A percentile compares a stretch with the other conserved stretches of the same genome.
phyloP scores from a whole-genome alignment of 768 basidiomycete genomes.

The Hysterangium stoloniferum region DNA sequence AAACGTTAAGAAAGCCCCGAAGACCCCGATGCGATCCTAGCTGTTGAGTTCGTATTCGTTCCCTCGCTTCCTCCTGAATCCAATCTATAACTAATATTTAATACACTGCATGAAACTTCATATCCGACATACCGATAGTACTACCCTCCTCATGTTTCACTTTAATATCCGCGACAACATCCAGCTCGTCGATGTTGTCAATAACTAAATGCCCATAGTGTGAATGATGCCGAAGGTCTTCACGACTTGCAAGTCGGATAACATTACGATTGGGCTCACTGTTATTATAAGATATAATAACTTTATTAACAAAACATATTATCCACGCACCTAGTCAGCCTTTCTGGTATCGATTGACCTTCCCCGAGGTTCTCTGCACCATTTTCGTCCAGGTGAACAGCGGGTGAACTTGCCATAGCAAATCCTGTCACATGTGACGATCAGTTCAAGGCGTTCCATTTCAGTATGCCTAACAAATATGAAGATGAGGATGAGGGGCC shows the following conservation, averaged over 20 bases:
- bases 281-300: too few relatives aligned
- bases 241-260: too few relatives aligned
- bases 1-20: conserved; percentile 45
- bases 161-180: background rate
- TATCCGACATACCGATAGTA: conserved; percentile 6
- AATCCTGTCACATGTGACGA: background rate
- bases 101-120: background rate
- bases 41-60: conserved; percentile 12
- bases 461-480: background rate
- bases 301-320: too few relatives aligned
- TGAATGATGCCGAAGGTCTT: background rate
- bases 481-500: background rate
- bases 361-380: background rate
- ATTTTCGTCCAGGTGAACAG: background rate
- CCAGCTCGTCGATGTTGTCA: conserved; percentile 4
- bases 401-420: background rate
- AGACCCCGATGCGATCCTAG: conserved; percentile 33
- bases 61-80: conserved; percentile 16
- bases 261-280: too few relatives aligned
- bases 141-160: conserved; percentile 6
- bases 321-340: too few relatives aligned
- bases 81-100: conserved; percentile 13
- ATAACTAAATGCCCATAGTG: background rate
- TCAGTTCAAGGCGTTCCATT: background rate
- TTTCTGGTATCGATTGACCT: too few relatives aligned